A percentile compares a stretch with the other conserved stretches of the same genome.
Conservation (phyloP, 2,329 filamentous ascomycete genomes). For the Nothopassalora personata region DNA sequence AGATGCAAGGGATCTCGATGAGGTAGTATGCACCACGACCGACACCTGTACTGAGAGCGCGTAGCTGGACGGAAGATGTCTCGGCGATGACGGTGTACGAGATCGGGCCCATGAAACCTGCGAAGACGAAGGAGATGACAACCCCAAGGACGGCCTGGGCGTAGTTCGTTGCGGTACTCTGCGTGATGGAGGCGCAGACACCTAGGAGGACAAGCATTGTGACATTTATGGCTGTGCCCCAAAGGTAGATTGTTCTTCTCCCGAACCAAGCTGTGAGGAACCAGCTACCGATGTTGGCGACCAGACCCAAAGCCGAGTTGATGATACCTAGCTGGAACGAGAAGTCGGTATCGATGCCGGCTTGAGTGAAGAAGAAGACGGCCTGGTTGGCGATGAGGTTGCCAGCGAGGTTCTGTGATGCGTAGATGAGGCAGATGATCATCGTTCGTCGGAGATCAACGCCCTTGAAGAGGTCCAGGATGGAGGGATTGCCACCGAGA, state of each 20-base stretch:
- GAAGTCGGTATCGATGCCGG: conserved; percentile 31
- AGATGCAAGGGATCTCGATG: conserved; percentile 23
- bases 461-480: conserved; percentile 49
- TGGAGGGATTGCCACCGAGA: conserved; percentile 42
- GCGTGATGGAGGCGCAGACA: conserved; percentile 14
- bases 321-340: conserved; percentile 36
- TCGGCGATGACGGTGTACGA: conserved; percentile 28
- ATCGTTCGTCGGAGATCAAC: conserved; percentile 49
- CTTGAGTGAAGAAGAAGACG: conserved; percentile 47
- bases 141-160: conserved; percentile 46
- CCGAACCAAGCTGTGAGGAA: conserved; percentile 33
- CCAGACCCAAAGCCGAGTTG: conserved; percentile 18
- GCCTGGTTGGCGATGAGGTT: conserved; percentile 61
- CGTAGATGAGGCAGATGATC: conserved; percentile 54
- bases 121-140: conserved; percentile 39
- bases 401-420: conserved; percentile 57
- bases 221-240: conserved; percentile 31
- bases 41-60: conserved; percentile 24
- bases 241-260: conserved; percentile 37
- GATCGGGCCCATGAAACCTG: conserved; percentile 22
- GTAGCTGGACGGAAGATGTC: conserved; percentile 25
- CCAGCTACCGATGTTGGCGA: conserved; percentile 24
- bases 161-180: conserved; percentile 28
- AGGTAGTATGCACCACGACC: conserved; percentile 26
- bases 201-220: conserved; percentile 25